Percentiles rank a stretch among this genome's conserved stretches.
phyloP scores from a whole-genome alignment of 1,284 basidiomycete genomes.

The Boletus sp. region DNA sequence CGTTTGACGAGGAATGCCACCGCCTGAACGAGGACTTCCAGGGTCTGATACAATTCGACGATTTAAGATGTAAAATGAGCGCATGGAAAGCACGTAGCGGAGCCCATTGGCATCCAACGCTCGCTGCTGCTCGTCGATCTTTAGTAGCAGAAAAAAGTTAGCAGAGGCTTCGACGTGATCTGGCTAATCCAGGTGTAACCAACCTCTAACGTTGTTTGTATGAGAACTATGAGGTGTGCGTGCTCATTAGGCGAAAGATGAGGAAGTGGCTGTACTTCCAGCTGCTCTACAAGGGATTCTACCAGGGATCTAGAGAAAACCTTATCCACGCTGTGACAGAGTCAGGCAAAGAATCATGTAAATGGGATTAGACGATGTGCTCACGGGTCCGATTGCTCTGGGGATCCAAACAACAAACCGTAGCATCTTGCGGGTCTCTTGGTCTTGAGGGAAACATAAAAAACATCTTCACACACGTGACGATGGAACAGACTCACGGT shows the following conservation, averaged over 20 bases:
- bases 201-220: slow-evolving; percentile 87
- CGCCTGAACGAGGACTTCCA: slow-evolving; percentile 43
- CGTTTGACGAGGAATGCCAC: slow-evolving; percentile 40
- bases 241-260: slow-evolving; percentile 77
- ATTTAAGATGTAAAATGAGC: slow-evolving; percentile 79
- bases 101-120: slow-evolving; percentile 87
- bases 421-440: slow-evolving; percentile 38
- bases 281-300: slow-evolving; percentile 56
- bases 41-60: slow-evolving; percentile 49
- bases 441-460: slow-evolving; percentile 12
- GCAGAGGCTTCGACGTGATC: neutral
- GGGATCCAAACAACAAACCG: slow-evolving; percentile 45
- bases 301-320: slow-evolving; percentile 65
- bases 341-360: neutral
- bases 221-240: slow-evolving; percentile 74
- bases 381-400: slow-evolving; percentile 42
- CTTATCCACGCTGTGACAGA: slow-evolving; percentile 44
- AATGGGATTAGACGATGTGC: slow-evolving; percentile 15
- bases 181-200: slow-evolving; percentile 14
- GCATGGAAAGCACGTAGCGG: slow-evolving; percentile 87
- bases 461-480: neutral
- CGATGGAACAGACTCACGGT: slow-evolving; percentile 12
- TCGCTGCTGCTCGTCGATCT: slow-evolving; percentile 86
- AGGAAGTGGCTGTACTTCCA: slow-evolving; percentile 65
- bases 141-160: slow-evolving; percentile 6